These are phyloP conservation scores for Pythium volutum DNA, from an alignment of 352 stramenopile species.

Conservation along the genomic window DNA sequence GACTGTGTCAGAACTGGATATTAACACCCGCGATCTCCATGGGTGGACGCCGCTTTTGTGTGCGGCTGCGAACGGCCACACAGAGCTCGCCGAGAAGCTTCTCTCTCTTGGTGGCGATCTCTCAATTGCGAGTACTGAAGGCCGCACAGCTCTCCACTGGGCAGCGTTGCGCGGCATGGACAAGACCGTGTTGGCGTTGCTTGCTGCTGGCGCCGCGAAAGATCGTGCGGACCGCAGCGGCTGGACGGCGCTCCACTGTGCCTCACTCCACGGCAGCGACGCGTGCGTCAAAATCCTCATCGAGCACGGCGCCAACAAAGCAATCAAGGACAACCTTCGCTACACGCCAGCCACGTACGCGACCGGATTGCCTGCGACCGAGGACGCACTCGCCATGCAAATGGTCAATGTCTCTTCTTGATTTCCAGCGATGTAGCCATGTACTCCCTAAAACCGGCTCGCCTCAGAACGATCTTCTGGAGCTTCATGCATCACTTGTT, in stretches of 20 bases:
- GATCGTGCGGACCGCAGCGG: conserved; percentile 39
- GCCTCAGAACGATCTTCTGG: conserved; percentile 23
- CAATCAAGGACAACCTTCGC: conserved; percentile 37
- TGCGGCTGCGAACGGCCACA: conserved; percentile 54
- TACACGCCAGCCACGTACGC: conserved; percentile 28
- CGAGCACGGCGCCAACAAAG: conserved; percentile 30
- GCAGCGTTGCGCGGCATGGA: conserved; percentile 51
- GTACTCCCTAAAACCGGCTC: conserved; percentile 20
- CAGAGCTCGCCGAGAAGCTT: conserved; percentile 35
- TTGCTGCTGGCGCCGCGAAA: conserved; percentile 33
- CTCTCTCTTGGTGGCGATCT: conserved; percentile 40
- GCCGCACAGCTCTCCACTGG: conserved; percentile 67
- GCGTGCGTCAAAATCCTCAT: conserved; percentile 33
- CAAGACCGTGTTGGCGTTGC: conserved; percentile 24
- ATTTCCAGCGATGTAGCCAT: conserved; percentile 23
- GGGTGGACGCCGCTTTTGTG: conserved; percentile 60
- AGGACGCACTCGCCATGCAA: neutral
- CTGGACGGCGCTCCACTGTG: conserved; percentile 66
- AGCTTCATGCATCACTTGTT: neutral
- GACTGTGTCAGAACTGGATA: conserved; percentile 20
- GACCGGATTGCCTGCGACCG: neutral
- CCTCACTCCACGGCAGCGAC: conserved; percentile 43
- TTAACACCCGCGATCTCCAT: conserved; percentile 46
- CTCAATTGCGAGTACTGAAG: conserved; percentile 33
- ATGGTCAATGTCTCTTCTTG: too few relatives aligned